Evolutionary conservation across 345 rosid genomes (phyloP), one percentile per base, ranked within the genome.

Genomic region (Camelina laxa): DNA sequence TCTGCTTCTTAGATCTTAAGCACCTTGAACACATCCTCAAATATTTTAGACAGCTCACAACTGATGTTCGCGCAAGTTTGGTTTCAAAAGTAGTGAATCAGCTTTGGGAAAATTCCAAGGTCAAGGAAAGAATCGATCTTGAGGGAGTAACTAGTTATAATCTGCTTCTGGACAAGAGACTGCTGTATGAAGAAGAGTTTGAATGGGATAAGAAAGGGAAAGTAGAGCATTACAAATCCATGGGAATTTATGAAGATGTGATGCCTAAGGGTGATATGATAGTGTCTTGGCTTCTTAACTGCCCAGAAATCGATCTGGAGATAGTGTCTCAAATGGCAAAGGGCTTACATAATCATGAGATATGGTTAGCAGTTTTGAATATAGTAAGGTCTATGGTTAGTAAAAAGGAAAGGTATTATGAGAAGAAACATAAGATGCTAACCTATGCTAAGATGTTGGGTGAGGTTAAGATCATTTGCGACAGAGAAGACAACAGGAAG

Each of bases 161-260:
- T 42, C 20, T 62, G 67, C 67, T 62, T 62, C 35, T 62, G 51
- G 53, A 62, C 9, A 30, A 62, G 20, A 42, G 53, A 22, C 15
- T 62, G 36, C 5, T 62, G 67, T 38, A 14, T 38, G 53, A 44
- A 21, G 50, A 30, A 39, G 19, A 20, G 35, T 19, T 22, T 21
- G 13, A 41, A 10, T 41, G 22, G 4, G 67, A 62, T 21, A 30
- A 39, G 1, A 10, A 7, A 20, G 36, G 7, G 21, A 62, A 19
- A 42, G 19, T 62, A 42, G 17, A 16, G 36, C 30, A 16, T 15
- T 62, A 3, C 22, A 7, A n/a, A 14, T 62, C 53, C 0, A 12
- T 3, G 13, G 50, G 13, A 22, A 21, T 12, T 1, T 62, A 42
- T 39, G 33, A 19, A 4, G 19, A 24, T 15, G 35, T 62, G 33